phyloP scores from a whole-genome alignment of 31 red algal species.

The Asparagopsis taxiformis region DNA sequence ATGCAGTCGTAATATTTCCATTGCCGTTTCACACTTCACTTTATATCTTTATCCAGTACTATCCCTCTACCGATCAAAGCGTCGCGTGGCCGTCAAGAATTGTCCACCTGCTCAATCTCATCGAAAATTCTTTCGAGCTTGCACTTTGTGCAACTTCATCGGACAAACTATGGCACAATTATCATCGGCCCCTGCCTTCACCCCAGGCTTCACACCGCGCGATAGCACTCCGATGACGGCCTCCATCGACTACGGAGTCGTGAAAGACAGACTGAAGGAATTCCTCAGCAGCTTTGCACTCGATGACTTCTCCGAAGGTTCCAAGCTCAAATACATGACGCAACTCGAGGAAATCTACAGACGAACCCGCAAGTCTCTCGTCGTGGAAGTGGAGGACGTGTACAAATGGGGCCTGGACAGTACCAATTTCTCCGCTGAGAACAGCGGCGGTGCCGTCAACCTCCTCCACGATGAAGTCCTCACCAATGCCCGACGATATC shows the following conservation, averaged over 20 bases:
- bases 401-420: slow-evolving; percentile 78
- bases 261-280: slow-evolving; percentile 75
- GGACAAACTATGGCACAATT: background rate
- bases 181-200: background rate
- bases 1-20: no score
- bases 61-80: no score
- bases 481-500: slow-evolving; percentile 70
- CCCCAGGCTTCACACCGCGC: background rate
- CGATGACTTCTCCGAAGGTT: slow-evolving; percentile 58
- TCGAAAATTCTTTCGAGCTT: background rate
- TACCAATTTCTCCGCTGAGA: slow-evolving; percentile 22
- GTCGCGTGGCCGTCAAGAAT: no score
- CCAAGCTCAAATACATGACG: slow-evolving; percentile 88
- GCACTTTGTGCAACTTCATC: background rate
- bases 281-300: slow-evolving; percentile 62
- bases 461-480: slow-evolving; percentile 68
- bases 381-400: slow-evolving; percentile 88
- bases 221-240: background rate
- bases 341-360: slow-evolving; percentile 84
- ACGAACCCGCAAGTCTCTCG: slow-evolving; percentile 60
- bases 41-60: no score
- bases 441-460: slow-evolving; percentile 17
- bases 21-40: no score
- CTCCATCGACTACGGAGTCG: slow-evolving; percentile 60
- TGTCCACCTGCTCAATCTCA: background rate